Evolutionary conservation across 352 stramenopile genomes (phyloP), one percentile per base, ranked within the genome.

Genomic region (Phytopythium mirpurense): DNA sequence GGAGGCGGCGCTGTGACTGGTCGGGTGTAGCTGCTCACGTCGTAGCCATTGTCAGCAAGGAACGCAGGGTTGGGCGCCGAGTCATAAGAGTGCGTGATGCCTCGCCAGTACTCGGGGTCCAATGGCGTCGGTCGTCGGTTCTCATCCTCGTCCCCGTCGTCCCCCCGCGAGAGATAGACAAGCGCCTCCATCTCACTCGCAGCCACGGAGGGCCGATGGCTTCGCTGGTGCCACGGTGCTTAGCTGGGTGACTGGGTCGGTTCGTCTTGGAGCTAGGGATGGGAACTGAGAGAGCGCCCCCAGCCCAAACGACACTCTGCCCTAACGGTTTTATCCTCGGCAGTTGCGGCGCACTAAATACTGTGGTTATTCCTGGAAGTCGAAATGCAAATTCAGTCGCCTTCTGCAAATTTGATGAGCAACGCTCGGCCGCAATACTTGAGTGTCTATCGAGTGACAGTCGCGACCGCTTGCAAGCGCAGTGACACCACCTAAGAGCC

Each of bases 81-180:
- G 26, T 80, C 72, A 23, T 56, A 48, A 34, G 78, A 86, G 51
- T 88, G 78, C 7, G 78, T 88, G 59, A 88, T 79, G 34, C 78
- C 78, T 14, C 71, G 67, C 78, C 78, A 88, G 64, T 88, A 88
- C 65, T 86, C 78, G 6, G 78, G 78, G 47, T 88, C 78, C 29
- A 88, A 55, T 12, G 74, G 78, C 24, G 74, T 88, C 45, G 74
- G 74, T 15, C 72, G 67, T 23, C 65, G 51, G 21, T 34, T 45
- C 38, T 67, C 65, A 12, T 65, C 71, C 26, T 75, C 69, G 31
- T 70, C 68, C 24, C 65, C 49, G 56, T 70, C 63, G 19, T 60
- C 64, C 45, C 67, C 69, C 44, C 61, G 62, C 51, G 67, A 74
- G 9, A 83, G 62, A 41, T 68, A 70, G 48, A 66, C 67, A 29